Evolutionary conservation across 2,329 filamentous ascomycete species (phyloP).

Genomic region (Colletotrichum viniferum): DNA sequence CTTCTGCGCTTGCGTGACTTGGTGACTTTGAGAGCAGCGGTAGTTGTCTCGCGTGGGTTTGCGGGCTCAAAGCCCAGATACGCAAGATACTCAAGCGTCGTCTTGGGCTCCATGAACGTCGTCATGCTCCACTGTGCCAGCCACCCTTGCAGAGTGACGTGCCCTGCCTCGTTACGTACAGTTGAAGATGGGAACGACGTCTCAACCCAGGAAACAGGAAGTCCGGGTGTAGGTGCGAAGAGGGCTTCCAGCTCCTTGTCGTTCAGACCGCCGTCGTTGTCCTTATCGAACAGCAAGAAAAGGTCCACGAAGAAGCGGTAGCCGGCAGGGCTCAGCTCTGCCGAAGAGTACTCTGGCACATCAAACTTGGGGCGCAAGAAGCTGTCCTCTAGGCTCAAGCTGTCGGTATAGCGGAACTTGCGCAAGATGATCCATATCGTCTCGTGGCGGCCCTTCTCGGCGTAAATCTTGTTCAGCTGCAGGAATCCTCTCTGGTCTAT

Average conservation of each 20-base stretch:
- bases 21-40: slow-evolving; percentile 87
- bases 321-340: slow-evolving; percentile 90
- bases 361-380: slow-evolving; percentile 95
- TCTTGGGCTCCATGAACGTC: slow-evolving; percentile 93
- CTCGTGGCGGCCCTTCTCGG: slow-evolving; percentile 95
- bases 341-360: slow-evolving; percentile 88
- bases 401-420: slow-evolving; percentile 96
- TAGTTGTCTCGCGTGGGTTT: slow-evolving; percentile 76
- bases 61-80: slow-evolving; percentile 92
- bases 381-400: slow-evolving; percentile 85
- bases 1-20: slow-evolving; percentile 87
- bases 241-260: slow-evolving; percentile 82
- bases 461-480: slow-evolving; percentile 92
- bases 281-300: slow-evolving; percentile 93
- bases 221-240: slow-evolving; percentile 90
- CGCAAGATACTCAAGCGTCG: slow-evolving; percentile 92
- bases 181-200: slow-evolving; percentile 91
- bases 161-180: slow-evolving; percentile 90
- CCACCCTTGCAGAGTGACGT: slow-evolving; percentile 97
- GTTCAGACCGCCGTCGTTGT: slow-evolving; percentile 94
- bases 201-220: slow-evolving; percentile 86
- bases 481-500: slow-evolving; percentile 86
- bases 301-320: slow-evolving; percentile 98
- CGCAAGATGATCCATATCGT: slow-evolving; percentile 97
- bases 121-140: slow-evolving; percentile 99